Evolutionary conservation across 176 grass and related monocot genomes (phyloP), one percentile per base, ranked within the genome.

Genomic region (Dendrocalamus sinicus): DNA sequence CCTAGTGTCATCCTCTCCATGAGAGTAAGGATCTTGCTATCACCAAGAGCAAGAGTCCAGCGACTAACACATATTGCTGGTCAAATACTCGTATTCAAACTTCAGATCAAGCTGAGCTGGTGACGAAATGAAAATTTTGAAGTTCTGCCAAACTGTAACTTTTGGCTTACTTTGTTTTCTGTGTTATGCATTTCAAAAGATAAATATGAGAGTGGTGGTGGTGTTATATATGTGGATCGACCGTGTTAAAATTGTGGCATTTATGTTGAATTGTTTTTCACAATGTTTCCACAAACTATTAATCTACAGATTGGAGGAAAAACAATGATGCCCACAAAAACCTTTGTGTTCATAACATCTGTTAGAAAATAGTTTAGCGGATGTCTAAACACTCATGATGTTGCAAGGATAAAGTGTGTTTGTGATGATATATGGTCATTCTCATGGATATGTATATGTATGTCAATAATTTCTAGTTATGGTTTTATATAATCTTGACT

Each of bases 401-500:
- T 37, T 81, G 26, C 40, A 82, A n/a, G 22, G 16, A 12, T 32
- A 20, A 20, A 57, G 52, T 52, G n/a, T 59, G 4, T 77, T 68
- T 44, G 20, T 3, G 0, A 75, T 43, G 51, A 20, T 65, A 45
- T 57, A 45, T 47, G 58, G 8, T 9, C 35, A 17, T 8, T 58
- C 20, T 57, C 43, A 55, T 74, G 46, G 39, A 57, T 45, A 76
- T n/a, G 14, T 39, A 11, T 35, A 76, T n/a, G 14, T 39, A 11
- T 44, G 66, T 78, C 2, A 30, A 70, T 51, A 45, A 43, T 55
- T 61, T 44, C 3, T 52, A 80, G 23, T 68, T 79, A 50, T 80
- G n/a, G 28, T 41, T 77, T 74, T 24, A 55, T 72, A 69, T 67
- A 5, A 23, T 83, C 8, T 50, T 46, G 19, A 22, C 16, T 83